Conservation (phyloP, 371 early-diverging fungal genomes). For the Paraphysoderma sedebokerense region DNA sequence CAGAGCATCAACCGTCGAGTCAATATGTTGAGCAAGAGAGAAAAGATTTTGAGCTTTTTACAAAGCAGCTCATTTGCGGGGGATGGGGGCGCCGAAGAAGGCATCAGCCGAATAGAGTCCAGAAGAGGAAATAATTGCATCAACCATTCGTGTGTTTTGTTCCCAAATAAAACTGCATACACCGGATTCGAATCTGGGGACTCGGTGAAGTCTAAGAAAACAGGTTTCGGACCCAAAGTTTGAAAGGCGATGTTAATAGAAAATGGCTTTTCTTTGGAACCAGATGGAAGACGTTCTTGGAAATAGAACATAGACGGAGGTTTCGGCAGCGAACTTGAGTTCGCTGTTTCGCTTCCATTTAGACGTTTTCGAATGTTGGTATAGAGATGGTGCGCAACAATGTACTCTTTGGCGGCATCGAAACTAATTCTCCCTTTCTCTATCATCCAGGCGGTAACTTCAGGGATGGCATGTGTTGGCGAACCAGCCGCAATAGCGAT, state of each 20-base stretch:
- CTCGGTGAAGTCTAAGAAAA: constrained; percentile 10
- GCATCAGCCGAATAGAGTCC: constrained; percentile 15
- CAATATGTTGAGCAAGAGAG: constrained; percentile 22
- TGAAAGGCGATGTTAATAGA: constrained; percentile 31
- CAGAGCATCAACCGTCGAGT: constrained; percentile 13
- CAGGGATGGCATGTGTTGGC: constrained; percentile 35
- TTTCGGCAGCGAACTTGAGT: not conserved
- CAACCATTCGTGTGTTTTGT: constrained; percentile 20
- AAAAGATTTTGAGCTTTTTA: constrained; percentile 20
- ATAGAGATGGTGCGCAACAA: constrained; percentile 23
- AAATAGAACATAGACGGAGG: constrained; percentile 28
- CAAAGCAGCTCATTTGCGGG: constrained; percentile 10
- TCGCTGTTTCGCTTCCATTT: not conserved
- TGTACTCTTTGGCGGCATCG: constrained; percentile 31
- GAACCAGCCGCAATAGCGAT: constrained; percentile 51
- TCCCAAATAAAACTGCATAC: constrained; percentile 15
- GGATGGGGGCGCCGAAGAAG: not conserved
- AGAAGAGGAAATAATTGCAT: constrained; percentile 11
- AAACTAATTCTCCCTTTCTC: constrained; percentile 31
- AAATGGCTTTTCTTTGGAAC: constrained; percentile 9
- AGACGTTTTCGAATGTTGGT: constrained; percentile 2
- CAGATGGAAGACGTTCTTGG: too few relatives aligned
- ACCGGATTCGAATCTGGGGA: not conserved
- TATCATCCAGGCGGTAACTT: constrained; percentile 41
- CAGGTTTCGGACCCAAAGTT: constrained; percentile 17